Evolutionary conservation across 164 flowering plant genomes (phyloP).

Genomic region (Vitis rupestris): DNA sequence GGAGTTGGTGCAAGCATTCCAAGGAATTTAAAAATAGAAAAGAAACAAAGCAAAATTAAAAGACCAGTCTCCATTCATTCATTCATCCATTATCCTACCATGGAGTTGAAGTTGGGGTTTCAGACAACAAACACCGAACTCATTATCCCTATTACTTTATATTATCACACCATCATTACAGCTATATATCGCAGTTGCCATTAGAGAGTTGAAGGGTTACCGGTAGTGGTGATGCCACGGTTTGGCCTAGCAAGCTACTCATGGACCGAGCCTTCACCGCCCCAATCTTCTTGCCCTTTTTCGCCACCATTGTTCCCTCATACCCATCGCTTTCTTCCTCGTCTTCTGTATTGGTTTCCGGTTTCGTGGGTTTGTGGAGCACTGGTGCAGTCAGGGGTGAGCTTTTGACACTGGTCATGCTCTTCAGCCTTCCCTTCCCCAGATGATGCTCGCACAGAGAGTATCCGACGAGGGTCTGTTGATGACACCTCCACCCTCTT

Average conservation of each 20-base stretch:
- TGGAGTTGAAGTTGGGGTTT: too few species aligned
- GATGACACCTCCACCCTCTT: slow-evolving; percentile 88
- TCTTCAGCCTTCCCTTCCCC: slow-evolving; percentile 73
- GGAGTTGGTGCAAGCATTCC: too few species aligned
- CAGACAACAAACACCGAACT: neutral
- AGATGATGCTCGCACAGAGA: slow-evolving; percentile 89
- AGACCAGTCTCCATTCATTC: too few species aligned
- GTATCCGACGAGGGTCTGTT: slow-evolving; percentile 80
- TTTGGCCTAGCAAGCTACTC: slow-evolving; percentile 1
- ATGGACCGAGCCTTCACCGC: slow-evolving; percentile 68
- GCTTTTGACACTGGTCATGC: slow-evolving; percentile 45
- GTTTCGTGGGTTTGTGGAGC: neutral
- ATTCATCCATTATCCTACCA: too few species aligned
- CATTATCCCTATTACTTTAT: neutral
- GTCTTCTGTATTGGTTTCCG: slow-evolving; percentile 4
- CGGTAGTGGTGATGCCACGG: neutral
- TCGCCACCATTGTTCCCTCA: slow-evolving; percentile 12
- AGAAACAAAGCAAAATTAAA: too few species aligned
- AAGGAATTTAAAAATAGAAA: too few species aligned
- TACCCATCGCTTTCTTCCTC: slow-evolving; percentile 13
- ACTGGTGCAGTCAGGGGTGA: slow-evolving; percentile 10
- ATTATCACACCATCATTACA: too few species aligned
- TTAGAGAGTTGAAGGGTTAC: neutral
- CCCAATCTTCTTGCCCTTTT: slow-evolving; percentile 61
- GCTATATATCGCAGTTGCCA: neutral